Conservation (phyloP, 805 yeast genomes). For the Lipomyces starkeyi region DNA sequence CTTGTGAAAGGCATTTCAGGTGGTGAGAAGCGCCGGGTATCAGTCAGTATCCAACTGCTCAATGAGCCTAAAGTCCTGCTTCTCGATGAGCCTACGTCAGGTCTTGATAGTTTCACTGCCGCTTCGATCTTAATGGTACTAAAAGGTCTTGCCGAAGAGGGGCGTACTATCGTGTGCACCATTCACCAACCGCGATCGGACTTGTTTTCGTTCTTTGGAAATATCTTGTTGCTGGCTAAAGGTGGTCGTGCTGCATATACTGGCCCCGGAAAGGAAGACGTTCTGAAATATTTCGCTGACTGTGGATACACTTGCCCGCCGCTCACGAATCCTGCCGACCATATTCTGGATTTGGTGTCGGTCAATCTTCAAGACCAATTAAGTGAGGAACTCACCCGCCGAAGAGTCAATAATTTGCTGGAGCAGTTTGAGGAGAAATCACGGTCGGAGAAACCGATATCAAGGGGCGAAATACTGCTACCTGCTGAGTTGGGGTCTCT, state of each 20-base stretch:
- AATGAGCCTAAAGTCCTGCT: slow-evolving; percentile 73
- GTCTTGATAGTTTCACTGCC: slow-evolving; percentile 81
- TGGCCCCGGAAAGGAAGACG: slow-evolving; percentile 54
- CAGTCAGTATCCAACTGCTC: slow-evolving; percentile 79
- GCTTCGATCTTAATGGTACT: slow-evolving; percentile 67
- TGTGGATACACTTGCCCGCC: slow-evolving; percentile 65
- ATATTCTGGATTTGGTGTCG: slow-evolving; percentile 71
- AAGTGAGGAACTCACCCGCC: slow-evolving; percentile 51
- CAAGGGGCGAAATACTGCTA: slow-evolving; percentile 17
- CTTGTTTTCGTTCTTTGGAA: slow-evolving; percentile 68
- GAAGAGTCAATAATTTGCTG: slow-evolving; percentile 51
- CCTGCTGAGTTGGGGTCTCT: slow-evolving; percentile 44
- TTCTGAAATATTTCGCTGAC: slow-evolving; percentile 56
- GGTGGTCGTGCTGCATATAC: slow-evolving; percentile 70
- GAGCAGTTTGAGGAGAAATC: slow-evolving; percentile 20
- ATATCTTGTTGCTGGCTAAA: slow-evolving; percentile 71
- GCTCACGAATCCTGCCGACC: slow-evolving; percentile 74
- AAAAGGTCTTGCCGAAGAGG: slow-evolving; percentile 58
- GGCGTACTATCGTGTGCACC: slow-evolving; percentile 73
- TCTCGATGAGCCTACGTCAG: slow-evolving; percentile 89
- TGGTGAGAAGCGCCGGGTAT: slow-evolving; percentile 82
- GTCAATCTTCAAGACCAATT: slow-evolving; percentile 54
- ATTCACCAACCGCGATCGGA: slow-evolving; percentile 85
- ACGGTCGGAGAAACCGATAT: neutral
- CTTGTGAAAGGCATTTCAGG: slow-evolving; percentile 70